Conservation (phyloP, 106 monocot species). For the Cymbidium sinense region DNA sequence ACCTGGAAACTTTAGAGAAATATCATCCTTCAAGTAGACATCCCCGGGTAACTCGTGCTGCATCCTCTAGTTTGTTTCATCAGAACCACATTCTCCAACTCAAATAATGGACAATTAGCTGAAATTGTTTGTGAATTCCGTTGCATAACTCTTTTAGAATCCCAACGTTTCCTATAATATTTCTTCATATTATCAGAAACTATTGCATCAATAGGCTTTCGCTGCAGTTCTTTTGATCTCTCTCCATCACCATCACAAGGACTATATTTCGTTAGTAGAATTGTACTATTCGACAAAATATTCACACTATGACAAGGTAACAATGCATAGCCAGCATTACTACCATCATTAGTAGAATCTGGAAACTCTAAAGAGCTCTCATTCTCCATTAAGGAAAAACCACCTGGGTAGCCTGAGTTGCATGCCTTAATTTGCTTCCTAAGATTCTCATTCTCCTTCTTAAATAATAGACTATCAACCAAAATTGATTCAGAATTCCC, state of each 20-base stretch:
- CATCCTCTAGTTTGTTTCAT: background rate
- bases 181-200: background rate
- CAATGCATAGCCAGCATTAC: background rate
- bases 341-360: background rate
- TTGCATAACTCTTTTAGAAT: background rate
- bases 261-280: background rate
- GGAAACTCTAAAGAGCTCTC: background rate
- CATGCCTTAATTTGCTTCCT: background rate
- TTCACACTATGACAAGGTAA: conserved; percentile 3
- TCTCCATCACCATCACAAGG: background rate
- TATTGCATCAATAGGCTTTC: conserved; percentile 1
- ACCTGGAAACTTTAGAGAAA: background rate
- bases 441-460: background rate
- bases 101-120: background rate
- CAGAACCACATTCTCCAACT: background rate
- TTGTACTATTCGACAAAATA: background rate
- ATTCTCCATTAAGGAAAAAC: background rate
- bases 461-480: background rate
- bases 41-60: background rate
- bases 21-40: background rate
- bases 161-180: conserved; percentile 4
- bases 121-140: background rate
- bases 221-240: background rate
- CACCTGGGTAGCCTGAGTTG: background rate
- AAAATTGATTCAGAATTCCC: conserved; percentile 2